These are phyloP conservation scores for Xerocomellus intermedius DNA, from an alignment of 768 basidiomycete species.

Conservation along the genomic window DNA sequence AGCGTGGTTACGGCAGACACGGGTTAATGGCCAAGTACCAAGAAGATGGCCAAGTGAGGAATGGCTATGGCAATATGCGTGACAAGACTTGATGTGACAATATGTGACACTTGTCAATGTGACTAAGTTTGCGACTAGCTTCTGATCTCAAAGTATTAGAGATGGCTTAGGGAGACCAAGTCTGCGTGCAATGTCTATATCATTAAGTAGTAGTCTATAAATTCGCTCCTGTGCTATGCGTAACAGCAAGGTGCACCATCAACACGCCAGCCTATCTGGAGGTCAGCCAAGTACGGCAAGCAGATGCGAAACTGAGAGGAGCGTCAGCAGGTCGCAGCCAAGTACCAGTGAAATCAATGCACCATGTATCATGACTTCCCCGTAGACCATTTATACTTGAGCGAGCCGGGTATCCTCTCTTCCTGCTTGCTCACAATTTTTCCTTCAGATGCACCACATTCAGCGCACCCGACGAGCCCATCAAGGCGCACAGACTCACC, in stretches of 20 bases:
- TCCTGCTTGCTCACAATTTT: conserved; percentile 57
- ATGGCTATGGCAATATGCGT: conserved; percentile 1
- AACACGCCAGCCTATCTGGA: too few species aligned
- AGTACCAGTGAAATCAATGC: background rate
- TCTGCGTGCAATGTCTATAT: background rate
- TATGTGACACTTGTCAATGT: conserved; percentile 1
- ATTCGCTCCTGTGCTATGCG: background rate
- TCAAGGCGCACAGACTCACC: conserved; percentile 44
- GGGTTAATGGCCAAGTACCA: background rate
- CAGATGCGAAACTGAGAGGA: background rate
- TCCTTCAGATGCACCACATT: conserved; percentile 39
- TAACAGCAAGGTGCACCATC: background rate
- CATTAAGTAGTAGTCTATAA: background rate
- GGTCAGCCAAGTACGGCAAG: background rate
- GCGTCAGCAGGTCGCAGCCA: background rate
- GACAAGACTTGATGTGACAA: conserved; percentile 11
- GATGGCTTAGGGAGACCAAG: too few species aligned
- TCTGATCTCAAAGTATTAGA: too few species aligned
- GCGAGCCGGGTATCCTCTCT: conserved; percentile 62
- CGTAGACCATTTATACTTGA: conserved; percentile 74
- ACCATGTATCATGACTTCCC: conserved; percentile 40
- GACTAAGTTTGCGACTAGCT: too few species aligned
- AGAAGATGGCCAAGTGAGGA: background rate
- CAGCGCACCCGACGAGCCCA: conserved; percentile 1
- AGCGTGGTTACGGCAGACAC: background rate